Base-by-base conservation (phyloP, 2,329 filamentous ascomycete species). In the Cercospora citrullina region DNA sequence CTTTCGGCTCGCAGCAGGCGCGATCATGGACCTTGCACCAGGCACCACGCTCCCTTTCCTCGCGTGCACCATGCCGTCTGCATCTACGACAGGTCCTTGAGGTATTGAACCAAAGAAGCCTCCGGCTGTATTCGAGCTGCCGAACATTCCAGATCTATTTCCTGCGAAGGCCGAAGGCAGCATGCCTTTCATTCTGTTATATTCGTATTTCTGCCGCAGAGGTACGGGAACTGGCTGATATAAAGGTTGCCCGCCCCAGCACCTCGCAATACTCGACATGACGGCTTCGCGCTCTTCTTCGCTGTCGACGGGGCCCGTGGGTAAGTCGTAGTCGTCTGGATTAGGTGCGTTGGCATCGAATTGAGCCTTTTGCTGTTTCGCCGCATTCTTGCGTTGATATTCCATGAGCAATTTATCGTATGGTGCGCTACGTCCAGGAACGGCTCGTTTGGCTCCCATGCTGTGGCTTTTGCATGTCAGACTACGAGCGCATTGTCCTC, bases 311-410 rank as follows among this genome's bases (percentile, higher is more conserved):
- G 92, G 91, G 2, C 89, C 91, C 1, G 80, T 79, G 5, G 88
- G 89, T 69, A 92, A 92, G 66, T 87, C 87, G 58, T 96, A 92
- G 74, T 94, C 92, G 70, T 97, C 93, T 74, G 94, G 92, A 18
- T 77, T 73, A 9, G 76, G 94, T 1, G 94, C 94, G 78, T 96
- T 96, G 65, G 95, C 94, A 78, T 98, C 94, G 73, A 99, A 91
- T 42, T 94, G 93, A 39, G 94, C 94, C 82, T 97, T 96, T 80
- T 98, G 95, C 82, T 97, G 92, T 77, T 97, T 96, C 23, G 95
- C 95, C 80, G 98, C 95, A 75, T 99, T 99, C 85, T 97, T 98
- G 86, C 98, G 97, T 90, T 85, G 83, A 69, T 84, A 85, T 65
- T 84, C 82, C 67, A 76, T 73, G 55, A 97, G 85, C 39, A 97